Evolutionary conservation across 306 rosid species (phyloP), one percentile per base, ranked within the genome.

Genomic region (Ammopiptanthus mongolicus): DNA sequence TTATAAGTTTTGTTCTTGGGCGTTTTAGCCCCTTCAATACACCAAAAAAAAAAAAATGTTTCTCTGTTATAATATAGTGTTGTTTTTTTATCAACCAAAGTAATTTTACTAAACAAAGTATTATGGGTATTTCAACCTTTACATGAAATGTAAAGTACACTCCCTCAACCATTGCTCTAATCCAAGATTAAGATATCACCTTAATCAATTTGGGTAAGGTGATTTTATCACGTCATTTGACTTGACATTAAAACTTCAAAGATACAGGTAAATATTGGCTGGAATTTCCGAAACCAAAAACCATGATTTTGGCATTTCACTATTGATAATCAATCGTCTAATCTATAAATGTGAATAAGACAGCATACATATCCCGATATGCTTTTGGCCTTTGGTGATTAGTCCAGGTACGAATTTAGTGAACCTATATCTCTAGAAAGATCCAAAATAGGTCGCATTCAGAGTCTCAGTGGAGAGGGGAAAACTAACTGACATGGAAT

Each of bases 371-470:
- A n/a, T 21, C 22, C 37, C 36, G 25, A 65, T 56, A 65, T 72
- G 55, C 15, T 22, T 73, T 65, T 57, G 4, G 39, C 48, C 51
- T 57, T 48, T 36, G 10, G 44, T 59, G 37, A 74, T 31, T 46
- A 46, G 39, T 74, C 51, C 18, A 62, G 37, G 69, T 62, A 65
- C 25, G 36, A 36, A 39, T 67, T 68, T 29, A 3, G 33, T 21
- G 21, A 65, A 56, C 5, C 51, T 21, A 18, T 6, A 31, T 22
- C 5, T 25, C 63, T 9, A 31, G 12, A 42, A 60, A 18, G 10
- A 33, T 42, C 47, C 34, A 65, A 48, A 56, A 70, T 64, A 75
- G 63, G 76, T 83, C 66, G 22, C 74, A 71, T 50, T 70, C 64
- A 73, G 75, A 18, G 19, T 66, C 15, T 80, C 0, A 52, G 74